These are phyloP conservation scores for Camelina hispida DNA, from an alignment of 345 rosid species.

Conservation along the genomic window DNA sequence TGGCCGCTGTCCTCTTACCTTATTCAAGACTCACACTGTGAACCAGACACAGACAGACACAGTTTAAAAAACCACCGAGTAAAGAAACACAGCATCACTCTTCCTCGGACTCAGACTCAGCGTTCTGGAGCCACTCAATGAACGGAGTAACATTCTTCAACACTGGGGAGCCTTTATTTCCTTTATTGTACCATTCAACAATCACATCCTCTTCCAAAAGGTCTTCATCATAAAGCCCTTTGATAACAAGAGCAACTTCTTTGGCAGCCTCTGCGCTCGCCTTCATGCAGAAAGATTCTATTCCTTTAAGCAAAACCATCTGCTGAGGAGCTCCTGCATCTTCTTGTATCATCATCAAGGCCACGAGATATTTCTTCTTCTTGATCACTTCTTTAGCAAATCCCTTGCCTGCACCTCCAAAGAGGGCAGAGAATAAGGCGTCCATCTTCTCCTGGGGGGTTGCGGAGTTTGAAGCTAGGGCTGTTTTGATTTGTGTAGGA, in stretches of 20 bases:
- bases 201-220: constrained; percentile 64
- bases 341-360: constrained; percentile 45
- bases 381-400: constrained; percentile 54
- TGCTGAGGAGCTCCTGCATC: constrained; percentile 48
- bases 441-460: constrained; percentile 57
- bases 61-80: not conserved
- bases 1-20: too few species aligned
- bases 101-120: constrained; percentile 76
- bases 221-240: constrained; percentile 66
- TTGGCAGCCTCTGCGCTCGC: constrained; percentile 44
- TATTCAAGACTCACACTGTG: too few species aligned
- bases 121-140: constrained; percentile 74
- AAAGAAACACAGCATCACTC: constrained; percentile 43
- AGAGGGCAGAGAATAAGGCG: constrained; percentile 54
- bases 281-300: constrained; percentile 53
- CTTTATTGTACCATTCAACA: constrained; percentile 57
- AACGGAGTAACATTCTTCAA: constrained; percentile 64
- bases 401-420: constrained; percentile 57
- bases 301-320: constrained; percentile 54
- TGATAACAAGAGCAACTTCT: constrained; percentile 66
- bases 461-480: constrained; percentile 41
- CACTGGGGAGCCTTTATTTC: constrained; percentile 49
- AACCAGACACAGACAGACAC: not conserved
- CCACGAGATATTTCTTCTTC: constrained; percentile 55
- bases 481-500: constrained; percentile 42